Base-by-base conservation (phyloP, 2,329 filamentous ascomycete genomes). In the Nemania bipapillata region DNA sequence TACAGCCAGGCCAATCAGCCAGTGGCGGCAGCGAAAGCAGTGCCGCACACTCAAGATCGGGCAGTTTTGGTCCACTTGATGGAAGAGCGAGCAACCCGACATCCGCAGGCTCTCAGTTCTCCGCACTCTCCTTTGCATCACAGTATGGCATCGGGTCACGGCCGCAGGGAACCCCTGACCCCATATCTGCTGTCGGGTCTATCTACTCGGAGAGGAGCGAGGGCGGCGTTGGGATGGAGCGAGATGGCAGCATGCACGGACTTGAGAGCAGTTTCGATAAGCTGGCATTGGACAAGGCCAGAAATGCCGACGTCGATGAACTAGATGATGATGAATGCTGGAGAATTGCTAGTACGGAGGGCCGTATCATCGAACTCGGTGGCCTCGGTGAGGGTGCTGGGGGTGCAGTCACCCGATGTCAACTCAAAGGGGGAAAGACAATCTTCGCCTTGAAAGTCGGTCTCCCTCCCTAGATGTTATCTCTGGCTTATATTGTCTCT, bases 321-420 rank as follows among this genome's bases (percentile, higher is more conserved):
- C 83, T 99, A 56, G 95, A 98, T 77, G 94, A 97, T 76, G 92
- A 97, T 71, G 94, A 70, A 22, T 68, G 93, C 22, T 99, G 96
- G 96, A 90, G 92, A 78, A 94, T 96, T 59, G 96, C 95, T 11
- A 97, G 94, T 77, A 88, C 92, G 79, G 93, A 97, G 78, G 92
- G 92, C 73, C 89, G 94, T 75, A 96, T 99, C 70, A 85, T 92
- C 57, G 94, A 99, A 81, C 83, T 97, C 30, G 96, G 95, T 30
- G 94, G 92, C 76, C 83, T 99, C 49, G 96, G 96, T 65, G 96
- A 99, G 80, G 96, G 96, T 74, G 96, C 96, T 55, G 96, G 96
- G 72, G 96, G 96, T 78, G 96, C 96, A 6, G 96, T 99, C 58
- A 99, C 95, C 26, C 90, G 91, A 77, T 97, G 94, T 80, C 91